Percentiles rank a stretch among this genome's conserved stretches.
Evolutionary conservation across 73 alveolate genomes (phyloP).

Genomic region (Paramecium tetraurelia): DNA sequence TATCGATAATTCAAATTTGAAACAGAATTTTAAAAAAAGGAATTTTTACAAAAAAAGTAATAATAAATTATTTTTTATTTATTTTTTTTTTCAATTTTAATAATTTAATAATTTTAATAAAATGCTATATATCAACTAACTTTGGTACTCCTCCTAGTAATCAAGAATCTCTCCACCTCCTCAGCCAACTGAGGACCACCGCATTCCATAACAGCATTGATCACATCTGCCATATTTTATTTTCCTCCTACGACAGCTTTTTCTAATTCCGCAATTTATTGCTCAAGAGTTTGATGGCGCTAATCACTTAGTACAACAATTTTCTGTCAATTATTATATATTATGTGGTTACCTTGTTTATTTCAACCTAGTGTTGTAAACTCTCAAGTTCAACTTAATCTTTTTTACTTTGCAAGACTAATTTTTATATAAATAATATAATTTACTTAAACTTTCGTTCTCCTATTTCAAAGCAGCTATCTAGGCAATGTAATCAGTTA

Average conservation of each 20-base stretch:
- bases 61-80: not conserved
- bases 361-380: not conserved
- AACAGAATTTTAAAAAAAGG: not conserved
- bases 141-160: not conserved
- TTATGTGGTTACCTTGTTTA: not conserved
- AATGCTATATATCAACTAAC: not conserved
- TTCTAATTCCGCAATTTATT: not conserved
- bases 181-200: conserved; percentile 17
- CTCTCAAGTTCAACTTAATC: not conserved
- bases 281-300: not conserved
- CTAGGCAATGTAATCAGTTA: not conserved
- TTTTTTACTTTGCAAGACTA: not conserved
- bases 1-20: not conserved
- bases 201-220: conserved; percentile 4
- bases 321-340: not conserved
- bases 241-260: not conserved
- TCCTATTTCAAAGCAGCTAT: not conserved
- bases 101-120: not conserved
- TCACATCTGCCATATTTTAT: conserved; percentile 23
- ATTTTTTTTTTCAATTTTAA: not conserved
- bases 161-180: not conserved
- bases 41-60: not conserved
- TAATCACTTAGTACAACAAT: not conserved
- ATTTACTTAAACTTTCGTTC: not conserved
- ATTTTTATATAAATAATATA: not conserved